These are phyloP conservation scores for Claviceps quebecensis DNA, from an alignment of 2,329 filamentous ascomycete species.

Conservation along the genomic window DNA sequence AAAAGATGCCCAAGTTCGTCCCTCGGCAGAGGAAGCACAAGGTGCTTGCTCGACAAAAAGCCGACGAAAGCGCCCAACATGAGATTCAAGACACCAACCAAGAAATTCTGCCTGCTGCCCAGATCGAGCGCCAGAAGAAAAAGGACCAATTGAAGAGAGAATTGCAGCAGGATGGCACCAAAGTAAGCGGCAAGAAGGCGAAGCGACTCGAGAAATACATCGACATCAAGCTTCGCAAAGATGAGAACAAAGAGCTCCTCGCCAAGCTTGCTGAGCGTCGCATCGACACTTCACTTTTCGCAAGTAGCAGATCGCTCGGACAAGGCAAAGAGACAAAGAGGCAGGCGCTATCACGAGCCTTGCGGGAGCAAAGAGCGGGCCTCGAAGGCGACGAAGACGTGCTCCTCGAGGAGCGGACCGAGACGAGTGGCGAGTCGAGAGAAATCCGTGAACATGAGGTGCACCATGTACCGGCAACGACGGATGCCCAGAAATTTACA, in stretches of 20 bases:
- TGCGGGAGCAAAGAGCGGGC: slow-evolving; percentile 52
- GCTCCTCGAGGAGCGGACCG: slow-evolving; percentile 31
- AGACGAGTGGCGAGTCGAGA: slow-evolving; percentile 18
- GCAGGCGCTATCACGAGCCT: slow-evolving; percentile 48
- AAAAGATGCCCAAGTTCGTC: slow-evolving; percentile 41
- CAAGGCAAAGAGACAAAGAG: slow-evolving; percentile 57
- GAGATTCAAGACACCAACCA: slow-evolving; percentile 25
- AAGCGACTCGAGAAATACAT: slow-evolving; percentile 57
- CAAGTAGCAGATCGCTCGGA: slow-evolving; percentile 66
- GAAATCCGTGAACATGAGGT: slow-evolving; percentile 11
- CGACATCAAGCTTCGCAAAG: slow-evolving; percentile 86
- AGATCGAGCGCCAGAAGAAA: slow-evolving; percentile 37
- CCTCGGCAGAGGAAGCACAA: slow-evolving; percentile 55
- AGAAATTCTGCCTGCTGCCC: slow-evolving; percentile 25
- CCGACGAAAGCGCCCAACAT: slow-evolving; percentile 26
- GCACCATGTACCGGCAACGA: slow-evolving; percentile 4
- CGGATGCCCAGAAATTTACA: neutral
- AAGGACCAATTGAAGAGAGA: slow-evolving; percentile 42
- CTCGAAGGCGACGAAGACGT: slow-evolving; percentile 40
- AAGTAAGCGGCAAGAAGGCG: slow-evolving; percentile 50
- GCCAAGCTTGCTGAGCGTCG: slow-evolving; percentile 68
- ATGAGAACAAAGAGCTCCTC: slow-evolving; percentile 75
- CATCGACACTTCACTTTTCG: slow-evolving; percentile 68
- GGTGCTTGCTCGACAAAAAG: slow-evolving; percentile 49
- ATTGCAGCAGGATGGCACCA: slow-evolving; percentile 34